phyloP scores from a whole-genome alignment of 495 filamentous ascomycete genomes.

The Hyaloscypha hepaticicola region DNA sequence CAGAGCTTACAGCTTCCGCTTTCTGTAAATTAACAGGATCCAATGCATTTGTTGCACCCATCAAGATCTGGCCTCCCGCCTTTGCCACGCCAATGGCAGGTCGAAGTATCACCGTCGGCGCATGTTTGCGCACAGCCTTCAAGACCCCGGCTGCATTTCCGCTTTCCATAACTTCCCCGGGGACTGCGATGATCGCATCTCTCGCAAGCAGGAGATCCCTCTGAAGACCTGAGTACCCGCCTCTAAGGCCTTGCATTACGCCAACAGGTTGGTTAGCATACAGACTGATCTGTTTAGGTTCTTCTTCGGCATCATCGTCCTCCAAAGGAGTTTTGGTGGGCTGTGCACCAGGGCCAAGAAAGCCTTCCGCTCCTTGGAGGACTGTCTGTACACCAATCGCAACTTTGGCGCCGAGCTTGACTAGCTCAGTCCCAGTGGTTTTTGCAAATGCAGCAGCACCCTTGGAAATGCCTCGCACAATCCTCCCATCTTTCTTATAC shows the following conservation, averaged over 20 bases:
- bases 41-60: constrained; percentile 91
- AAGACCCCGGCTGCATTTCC: constrained; percentile 79
- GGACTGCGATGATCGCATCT: constrained; percentile 94
- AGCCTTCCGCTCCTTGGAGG: constrained; percentile 81
- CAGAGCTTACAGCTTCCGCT: constrained; percentile 77
- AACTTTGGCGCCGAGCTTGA: constrained; percentile 90
- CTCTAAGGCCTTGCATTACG: constrained; percentile 79
- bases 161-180: constrained; percentile 86
- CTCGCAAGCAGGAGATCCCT: constrained; percentile 79
- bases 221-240: constrained; percentile 77
- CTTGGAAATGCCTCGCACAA: constrained; percentile 88
- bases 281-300: constrained; percentile 72
- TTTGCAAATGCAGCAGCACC: constrained; percentile 85
- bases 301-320: constrained; percentile 65
- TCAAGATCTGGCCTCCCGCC: constrained; percentile 81
- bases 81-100: constrained; percentile 84
- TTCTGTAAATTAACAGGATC: constrained; percentile 80
- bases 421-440: constrained; percentile 86
- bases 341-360: constrained; percentile 45
- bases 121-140: constrained; percentile 73
- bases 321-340: constrained; percentile 27
- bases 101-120: constrained; percentile 86
- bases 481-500: constrained; percentile 89
- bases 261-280: constrained; percentile 93
- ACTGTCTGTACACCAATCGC: constrained; percentile 92